phyloP scores from a whole-genome alignment of 148 eudicot species.

The Silene uniflora region DNA sequence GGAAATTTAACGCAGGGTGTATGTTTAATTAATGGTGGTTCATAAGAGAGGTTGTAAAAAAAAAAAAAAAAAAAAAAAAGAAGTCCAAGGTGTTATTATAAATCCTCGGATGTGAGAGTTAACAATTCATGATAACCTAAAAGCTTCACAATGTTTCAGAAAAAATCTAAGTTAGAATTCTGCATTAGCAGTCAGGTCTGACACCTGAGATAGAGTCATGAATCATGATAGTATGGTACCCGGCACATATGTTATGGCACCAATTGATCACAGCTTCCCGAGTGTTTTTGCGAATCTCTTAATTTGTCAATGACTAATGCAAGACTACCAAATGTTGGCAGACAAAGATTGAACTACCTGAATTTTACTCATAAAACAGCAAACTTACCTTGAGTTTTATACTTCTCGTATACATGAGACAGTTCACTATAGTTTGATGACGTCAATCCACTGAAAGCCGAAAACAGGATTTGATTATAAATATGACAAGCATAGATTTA shows the following conservation, averaged over 20 bases:
- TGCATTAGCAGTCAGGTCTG: no score
- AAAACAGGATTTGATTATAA: constrained; percentile 10
- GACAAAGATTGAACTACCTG: background rate
- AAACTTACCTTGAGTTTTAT: constrained; percentile 70
- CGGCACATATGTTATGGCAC: no score
- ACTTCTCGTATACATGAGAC: constrained; percentile 75
- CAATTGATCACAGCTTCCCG: no score
- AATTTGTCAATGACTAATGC: background rate
- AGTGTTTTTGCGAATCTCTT: background rate
- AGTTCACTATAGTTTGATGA: constrained; percentile 86
- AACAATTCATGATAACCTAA: no score
- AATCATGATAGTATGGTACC: background rate
- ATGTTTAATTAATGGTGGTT: background rate
- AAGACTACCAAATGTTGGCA: background rate
- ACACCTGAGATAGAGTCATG: background rate
- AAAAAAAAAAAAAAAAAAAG: background rate
- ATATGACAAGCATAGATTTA: background rate
- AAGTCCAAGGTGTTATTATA: background rate
- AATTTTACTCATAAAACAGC: background rate
- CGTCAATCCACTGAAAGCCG: constrained; percentile 72
- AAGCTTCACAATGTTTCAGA: no score
- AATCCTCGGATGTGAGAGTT: no score
- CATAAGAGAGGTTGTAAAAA: background rate
- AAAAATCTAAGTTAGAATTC: no score
- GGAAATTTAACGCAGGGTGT: no score